phyloP scores from a whole-genome alignment of 2,329 filamentous ascomycete species.

The Fusarium udum region DNA sequence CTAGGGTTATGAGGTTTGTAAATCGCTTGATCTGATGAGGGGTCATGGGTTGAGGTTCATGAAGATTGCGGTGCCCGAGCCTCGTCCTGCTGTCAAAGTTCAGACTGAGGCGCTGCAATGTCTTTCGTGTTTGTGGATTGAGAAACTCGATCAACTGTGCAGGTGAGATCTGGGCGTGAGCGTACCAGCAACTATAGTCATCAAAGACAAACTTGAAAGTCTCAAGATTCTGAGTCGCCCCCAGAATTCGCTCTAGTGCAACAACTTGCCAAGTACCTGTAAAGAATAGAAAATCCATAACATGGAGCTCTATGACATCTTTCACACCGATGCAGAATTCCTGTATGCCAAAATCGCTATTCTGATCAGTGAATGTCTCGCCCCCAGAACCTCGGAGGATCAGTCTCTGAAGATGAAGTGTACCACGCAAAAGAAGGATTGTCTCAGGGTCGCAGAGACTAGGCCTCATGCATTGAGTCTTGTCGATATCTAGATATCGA shows the following conservation, averaged over 20 bases:
- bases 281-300: no score
- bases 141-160: background rate
- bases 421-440: background rate
- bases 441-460: background rate
- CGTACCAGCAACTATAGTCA: background rate
- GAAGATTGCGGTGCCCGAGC: no score
- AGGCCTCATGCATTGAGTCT: accelerated
- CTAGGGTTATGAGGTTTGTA: background rate
- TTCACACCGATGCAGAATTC: background rate
- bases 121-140: background rate
- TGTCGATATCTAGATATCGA: background rate
- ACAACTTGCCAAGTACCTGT: background rate
- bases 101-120: background rate
- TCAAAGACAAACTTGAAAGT: background rate
- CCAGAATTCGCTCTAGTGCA: background rate
- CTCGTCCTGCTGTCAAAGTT: background rate
- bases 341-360: accelerated
- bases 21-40: background rate
- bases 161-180: no score
- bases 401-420: background rate
- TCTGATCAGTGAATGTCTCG: accelerated
- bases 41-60: background rate
- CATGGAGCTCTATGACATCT: background rate
- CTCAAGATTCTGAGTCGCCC: background rate
- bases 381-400: background rate